phyloP scores from a whole-genome alignment of 495 filamentous ascomycete species.

The Penicillium malachiteum region DNA sequence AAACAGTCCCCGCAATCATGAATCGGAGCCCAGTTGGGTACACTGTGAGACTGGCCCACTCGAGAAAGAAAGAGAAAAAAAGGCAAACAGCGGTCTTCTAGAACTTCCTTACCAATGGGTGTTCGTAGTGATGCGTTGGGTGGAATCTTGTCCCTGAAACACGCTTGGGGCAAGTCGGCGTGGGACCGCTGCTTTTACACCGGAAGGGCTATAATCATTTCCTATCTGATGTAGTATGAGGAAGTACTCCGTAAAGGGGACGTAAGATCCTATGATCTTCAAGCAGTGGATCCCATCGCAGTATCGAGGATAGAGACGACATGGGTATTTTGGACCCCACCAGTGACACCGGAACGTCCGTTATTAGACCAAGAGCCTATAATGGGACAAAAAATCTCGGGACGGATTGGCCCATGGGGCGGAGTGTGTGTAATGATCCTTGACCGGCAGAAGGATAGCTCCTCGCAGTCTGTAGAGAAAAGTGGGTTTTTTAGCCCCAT shows the following conservation, averaged over 20 bases:
- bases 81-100: slow-evolving; percentile 14
- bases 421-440: slow-evolving; percentile 26
- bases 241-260: background rate
- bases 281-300: slow-evolving; percentile 15
- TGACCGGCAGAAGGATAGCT: slow-evolving; percentile 16
- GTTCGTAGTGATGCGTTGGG: slow-evolving; percentile 6
- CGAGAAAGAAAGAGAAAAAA: background rate
- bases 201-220: slow-evolving; percentile 15
- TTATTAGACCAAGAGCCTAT: slow-evolving; percentile 15
- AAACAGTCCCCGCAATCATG: slow-evolving; percentile 21
- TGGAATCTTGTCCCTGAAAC: slow-evolving; percentile 17
- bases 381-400: slow-evolving; percentile 14
- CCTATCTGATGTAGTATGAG: slow-evolving; percentile 17
- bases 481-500: slow-evolving; percentile 23
- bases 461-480: background rate
- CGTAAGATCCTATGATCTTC: slow-evolving; percentile 23
- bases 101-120: slow-evolving; percentile 15
- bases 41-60: slow-evolving; percentile 10
- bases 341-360: slow-evolving; percentile 19
- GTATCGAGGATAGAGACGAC: slow-evolving; percentile 1
- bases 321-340: slow-evolving; percentile 18
- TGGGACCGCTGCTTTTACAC: slow-evolving; percentile 4
- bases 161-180: slow-evolving; percentile 1
- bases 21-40: slow-evolving; percentile 14
- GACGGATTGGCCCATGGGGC: slow-evolving; percentile 16